phyloP scores from a whole-genome alignment of 2,329 filamentous ascomycete species.

The Aspergillus brasiliensis region DNA sequence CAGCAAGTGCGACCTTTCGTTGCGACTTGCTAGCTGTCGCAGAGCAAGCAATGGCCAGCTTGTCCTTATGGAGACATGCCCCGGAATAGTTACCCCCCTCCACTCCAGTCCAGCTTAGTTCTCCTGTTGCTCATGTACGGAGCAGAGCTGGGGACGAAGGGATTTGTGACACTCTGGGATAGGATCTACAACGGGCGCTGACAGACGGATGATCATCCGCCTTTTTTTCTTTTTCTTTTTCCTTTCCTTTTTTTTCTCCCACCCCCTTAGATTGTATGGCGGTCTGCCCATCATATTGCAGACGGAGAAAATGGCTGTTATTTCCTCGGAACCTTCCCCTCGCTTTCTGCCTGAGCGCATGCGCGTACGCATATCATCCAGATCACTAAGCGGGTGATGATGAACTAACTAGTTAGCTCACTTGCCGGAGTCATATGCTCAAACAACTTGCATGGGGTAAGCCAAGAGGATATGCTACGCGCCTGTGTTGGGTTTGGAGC shows the following conservation, averaged over 20 bases:
- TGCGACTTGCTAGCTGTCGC: neutral
- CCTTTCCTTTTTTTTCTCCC: too few relatives aligned
- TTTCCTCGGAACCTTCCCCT: constrained; percentile 13
- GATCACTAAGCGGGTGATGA: neutral
- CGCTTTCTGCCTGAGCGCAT: neutral
- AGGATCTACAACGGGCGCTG: constrained; percentile 6
- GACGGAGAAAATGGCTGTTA: constrained; percentile 10
- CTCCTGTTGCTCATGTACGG: too few relatives aligned
- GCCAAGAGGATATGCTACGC: neutral
- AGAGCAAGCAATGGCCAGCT: neutral
- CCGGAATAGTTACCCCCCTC: neutral
- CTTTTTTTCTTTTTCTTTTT: neutral
- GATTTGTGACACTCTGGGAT: neutral
- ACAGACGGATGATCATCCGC: constrained; percentile 14
- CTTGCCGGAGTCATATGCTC: neutral
- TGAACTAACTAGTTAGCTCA: neutral
- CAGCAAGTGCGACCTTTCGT: neutral
- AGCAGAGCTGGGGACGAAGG: neutral
- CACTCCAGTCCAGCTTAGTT: neutral
- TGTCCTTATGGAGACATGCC: neutral
- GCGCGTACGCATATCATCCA: neutral
- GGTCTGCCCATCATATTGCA: neutral
- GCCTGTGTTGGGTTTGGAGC: constrained; percentile 11
- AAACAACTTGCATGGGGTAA: neutral
- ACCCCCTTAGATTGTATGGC: neutral